Base-by-base conservation (phyloP, 2,329 filamentous ascomycete species). In the Cercospora sp. region DNA sequence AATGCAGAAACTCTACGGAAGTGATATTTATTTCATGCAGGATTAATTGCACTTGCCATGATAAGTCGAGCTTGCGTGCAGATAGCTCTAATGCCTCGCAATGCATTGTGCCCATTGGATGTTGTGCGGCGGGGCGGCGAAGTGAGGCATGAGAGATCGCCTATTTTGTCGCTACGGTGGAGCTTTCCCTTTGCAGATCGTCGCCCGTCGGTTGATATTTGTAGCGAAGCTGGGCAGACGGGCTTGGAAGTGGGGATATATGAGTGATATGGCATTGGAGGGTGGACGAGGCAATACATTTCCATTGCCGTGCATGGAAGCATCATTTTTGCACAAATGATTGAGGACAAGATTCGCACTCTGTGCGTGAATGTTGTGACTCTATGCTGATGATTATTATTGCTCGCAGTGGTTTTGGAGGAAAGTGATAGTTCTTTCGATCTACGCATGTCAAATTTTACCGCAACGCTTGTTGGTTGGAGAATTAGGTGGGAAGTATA, bases 161-260 rank as follows among this genome's bases (percentile, higher is more conserved):
- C 53, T 57, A 57, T 57, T 31, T 57, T 31, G 28, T 57, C 26
- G 28, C 53, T 28, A n/a, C 12, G 53, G 53, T 57, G 53, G 53
- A 57, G 53, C 53, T 57, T 28, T 57, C 53, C 23, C 53, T 57
- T 28, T 31, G 26, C 53, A 57, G 53, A 57, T 57, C 53, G 28
- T 30, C 53, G 23, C 23, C 28, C 53, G 28, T 57, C 53, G 53
- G 53, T 31, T 28, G 3, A 57, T 57, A 30, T 5, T 16, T 31
- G 53, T 57, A 57, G 53, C 53, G 53, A 57, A 23, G 23, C 23
- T 28, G 23, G 45, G n/a, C 45, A 23, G 10, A 48, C 6, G 45
- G 18, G n/a, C 20, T 48, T 48, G 45, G 18, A 23, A 48, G 45
- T 48, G 45, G 45, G 45, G 45, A 48, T 23, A 20, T 48, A 23